Base-by-base conservation (phyloP, 1,284 basidiomycete genomes). In the Trichosporon ovoides region DNA sequence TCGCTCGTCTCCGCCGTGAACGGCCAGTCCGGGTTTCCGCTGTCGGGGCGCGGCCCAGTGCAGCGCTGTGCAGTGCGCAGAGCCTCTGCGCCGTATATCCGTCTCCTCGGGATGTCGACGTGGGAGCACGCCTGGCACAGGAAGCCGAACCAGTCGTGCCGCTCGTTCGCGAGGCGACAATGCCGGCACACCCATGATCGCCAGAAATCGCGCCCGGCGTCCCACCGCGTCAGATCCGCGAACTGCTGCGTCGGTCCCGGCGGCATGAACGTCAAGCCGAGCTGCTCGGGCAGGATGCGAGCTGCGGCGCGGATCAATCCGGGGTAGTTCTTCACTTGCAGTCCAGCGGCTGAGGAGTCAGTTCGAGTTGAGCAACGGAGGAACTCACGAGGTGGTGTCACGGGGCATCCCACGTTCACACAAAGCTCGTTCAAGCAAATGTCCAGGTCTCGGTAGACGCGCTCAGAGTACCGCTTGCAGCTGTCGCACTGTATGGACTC, bases 81-180 rank as follows among this genome's bases (percentile, higher is more conserved):
- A 11, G 58, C 65, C 4, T 63, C 60, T 3, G 59, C 66, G 1
- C 60, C 52, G 57, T 68, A 69, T 4, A 67, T 59, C 19, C 60
- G 58, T 19, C 66, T 63, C 18, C 33, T 31, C 13, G 62, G 62
- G 10, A 37, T 33, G 7, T 59, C 58, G 20, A 58, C 16, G 18
- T 37, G 24, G n/a, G 55, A 28, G 58, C 73, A 75, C 16, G 63
- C 66, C 46, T 73, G 69, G 55, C 74, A 76, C 31, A 63, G 52
- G 69, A 69, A 71, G 3, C 66, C 69, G 34, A 56, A 38, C 74
- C 74, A 76, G n/a, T 66, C 61, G 19, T 61, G 58, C 11, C 72
- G 56, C 53, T 75, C 71, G 49, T 71, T 68, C 11, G 73, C 72
- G 48, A 65, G 61, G 2, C 66, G 68, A 48, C 74, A 76, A 38